phyloP scores from a whole-genome alignment of 495 filamentous ascomycete species.

The Bathelium albidoporum region DNA sequence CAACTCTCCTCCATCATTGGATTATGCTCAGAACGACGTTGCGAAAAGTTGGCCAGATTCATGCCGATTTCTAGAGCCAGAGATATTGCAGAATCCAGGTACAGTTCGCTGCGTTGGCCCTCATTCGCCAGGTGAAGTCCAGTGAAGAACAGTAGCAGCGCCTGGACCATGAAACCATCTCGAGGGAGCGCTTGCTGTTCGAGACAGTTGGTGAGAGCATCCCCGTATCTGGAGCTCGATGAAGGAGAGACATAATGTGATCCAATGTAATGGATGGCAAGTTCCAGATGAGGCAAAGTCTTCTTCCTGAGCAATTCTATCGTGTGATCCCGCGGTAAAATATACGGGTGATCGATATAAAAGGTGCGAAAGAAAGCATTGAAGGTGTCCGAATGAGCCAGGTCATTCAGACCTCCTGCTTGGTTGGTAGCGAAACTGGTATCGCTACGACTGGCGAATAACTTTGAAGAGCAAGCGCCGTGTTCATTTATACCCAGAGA shows the following conservation, averaged over 20 bases:
- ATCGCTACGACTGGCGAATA: background rate
- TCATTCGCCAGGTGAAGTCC: constrained; percentile 68
- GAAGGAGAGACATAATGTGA: constrained; percentile 47
- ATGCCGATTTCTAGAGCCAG: constrained; percentile 66
- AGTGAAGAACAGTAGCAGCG: constrained; percentile 64
- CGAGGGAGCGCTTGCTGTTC: constrained; percentile 40
- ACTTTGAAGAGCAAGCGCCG: too few relatives aligned
- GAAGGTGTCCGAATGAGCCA: constrained; percentile 13
- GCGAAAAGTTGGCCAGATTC: constrained; percentile 47
- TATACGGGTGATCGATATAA: constrained; percentile 58
- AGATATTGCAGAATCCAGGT: constrained; percentile 56
- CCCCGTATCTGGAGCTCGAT: constrained; percentile 29
- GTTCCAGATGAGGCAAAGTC: constrained; percentile 36
- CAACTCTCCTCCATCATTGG: constrained; percentile 61
- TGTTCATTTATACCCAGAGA: background rate
- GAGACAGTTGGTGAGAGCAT: constrained; percentile 3
- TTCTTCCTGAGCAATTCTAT: constrained; percentile 21
- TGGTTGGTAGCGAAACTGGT: background rate
- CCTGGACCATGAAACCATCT: constrained; percentile 64
- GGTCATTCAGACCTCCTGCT: background rate
- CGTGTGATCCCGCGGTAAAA: constrained; percentile 40
- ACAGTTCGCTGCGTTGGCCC: constrained; percentile 51
- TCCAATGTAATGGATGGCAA: constrained; percentile 62
- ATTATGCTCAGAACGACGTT: constrained; percentile 37
- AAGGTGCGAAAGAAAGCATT: constrained; percentile 54